phyloP scores from a whole-genome alignment of 2,329 filamentous ascomycete genomes.

The Graphilbum ipis-grandicollis region DNA sequence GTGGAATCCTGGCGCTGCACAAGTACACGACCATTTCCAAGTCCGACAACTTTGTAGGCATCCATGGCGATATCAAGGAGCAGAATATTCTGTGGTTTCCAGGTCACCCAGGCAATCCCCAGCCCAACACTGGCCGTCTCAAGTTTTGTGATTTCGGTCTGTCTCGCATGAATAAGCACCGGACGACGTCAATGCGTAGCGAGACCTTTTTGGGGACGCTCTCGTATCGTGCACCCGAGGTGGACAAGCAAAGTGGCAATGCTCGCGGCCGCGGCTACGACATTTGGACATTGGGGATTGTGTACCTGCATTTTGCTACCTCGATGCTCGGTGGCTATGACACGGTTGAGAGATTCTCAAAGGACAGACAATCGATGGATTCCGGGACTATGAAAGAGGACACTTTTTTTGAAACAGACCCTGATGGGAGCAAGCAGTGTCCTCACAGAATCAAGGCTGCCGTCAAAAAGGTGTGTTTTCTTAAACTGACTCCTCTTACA shows the following conservation, averaged over 20 bases:
- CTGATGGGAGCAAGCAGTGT: no score
- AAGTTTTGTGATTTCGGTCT: background rate
- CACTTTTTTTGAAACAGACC: background rate
- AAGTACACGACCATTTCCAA: background rate
- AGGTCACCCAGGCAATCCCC: background rate
- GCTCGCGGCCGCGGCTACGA: conserved; percentile 8
- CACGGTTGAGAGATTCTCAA: background rate
- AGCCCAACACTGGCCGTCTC: background rate
- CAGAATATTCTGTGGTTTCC: conserved; percentile 11
- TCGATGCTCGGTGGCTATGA: conserved; percentile 1
- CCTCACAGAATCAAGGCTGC: background rate
- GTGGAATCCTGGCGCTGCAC: no score
- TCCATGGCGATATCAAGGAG: conserved; percentile 11
- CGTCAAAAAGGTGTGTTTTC: background rate
- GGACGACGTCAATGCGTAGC: background rate
- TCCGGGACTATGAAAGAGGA: background rate
- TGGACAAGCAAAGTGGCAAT: background rate
- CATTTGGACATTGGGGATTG: conserved; percentile 10
- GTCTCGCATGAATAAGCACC: background rate
- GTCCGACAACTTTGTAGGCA: no score
- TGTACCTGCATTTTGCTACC: conserved; percentile 10
- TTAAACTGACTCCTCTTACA: no score
- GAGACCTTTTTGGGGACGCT: background rate
- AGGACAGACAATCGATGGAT: background rate
- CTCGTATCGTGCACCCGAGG: background rate